Percentiles rank a stretch among this genome's conserved stretches.
Conservation (phyloP, 805 yeast genomes). For the Komagataella kurtzmanii region DNA sequence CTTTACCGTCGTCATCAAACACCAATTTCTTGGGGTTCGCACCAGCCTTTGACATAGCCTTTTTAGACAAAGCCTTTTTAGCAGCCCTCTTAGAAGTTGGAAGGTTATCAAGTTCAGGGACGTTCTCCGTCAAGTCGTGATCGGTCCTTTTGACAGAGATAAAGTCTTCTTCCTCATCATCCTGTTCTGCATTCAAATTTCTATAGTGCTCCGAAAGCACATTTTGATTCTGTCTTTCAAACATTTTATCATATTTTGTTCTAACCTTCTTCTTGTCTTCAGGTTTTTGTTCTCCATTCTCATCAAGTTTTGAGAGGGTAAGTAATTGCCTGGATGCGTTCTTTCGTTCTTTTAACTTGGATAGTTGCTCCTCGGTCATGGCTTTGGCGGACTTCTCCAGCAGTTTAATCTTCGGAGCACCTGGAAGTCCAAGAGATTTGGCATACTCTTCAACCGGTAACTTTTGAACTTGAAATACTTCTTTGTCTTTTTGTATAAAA, state of each 20-base stretch:
- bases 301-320: slow-evolving; percentile 39
- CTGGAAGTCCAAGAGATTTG: slow-evolving; percentile 81
- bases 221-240: slow-evolving; percentile 86
- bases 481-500: slow-evolving; percentile 77
- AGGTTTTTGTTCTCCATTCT: slow-evolving; percentile 45
- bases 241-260: slow-evolving; percentile 91
- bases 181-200: slow-evolving; percentile 50
- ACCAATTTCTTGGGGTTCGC: slow-evolving; percentile 67
- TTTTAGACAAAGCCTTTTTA: slow-evolving; percentile 81
- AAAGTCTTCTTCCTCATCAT: slow-evolving; percentile 58
- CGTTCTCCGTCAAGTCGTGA: slow-evolving; percentile 56
- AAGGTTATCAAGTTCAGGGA: slow-evolving; percentile 39
- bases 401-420: slow-evolving; percentile 87
- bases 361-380: slow-evolving; percentile 19
- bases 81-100: slow-evolving; percentile 76
- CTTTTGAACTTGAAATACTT: slow-evolving; percentile 64
- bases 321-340: slow-evolving; percentile 66
- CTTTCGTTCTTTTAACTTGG: slow-evolving; percentile 53
- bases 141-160: slow-evolving; percentile 68
- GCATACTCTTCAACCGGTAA: slow-evolving; percentile 80
- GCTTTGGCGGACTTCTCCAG: slow-evolving; percentile 31
- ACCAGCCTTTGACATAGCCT: slow-evolving; percentile 43
- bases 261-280: slow-evolving; percentile 36
- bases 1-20: slow-evolving; percentile 89
- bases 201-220: slow-evolving; percentile 82